A percentile compares a stretch with the other conserved stretches of the same genome.
Evolutionary conservation across 495 filamentous ascomycete species (phyloP).

Genomic region (Tuber umbilicatum): DNA sequence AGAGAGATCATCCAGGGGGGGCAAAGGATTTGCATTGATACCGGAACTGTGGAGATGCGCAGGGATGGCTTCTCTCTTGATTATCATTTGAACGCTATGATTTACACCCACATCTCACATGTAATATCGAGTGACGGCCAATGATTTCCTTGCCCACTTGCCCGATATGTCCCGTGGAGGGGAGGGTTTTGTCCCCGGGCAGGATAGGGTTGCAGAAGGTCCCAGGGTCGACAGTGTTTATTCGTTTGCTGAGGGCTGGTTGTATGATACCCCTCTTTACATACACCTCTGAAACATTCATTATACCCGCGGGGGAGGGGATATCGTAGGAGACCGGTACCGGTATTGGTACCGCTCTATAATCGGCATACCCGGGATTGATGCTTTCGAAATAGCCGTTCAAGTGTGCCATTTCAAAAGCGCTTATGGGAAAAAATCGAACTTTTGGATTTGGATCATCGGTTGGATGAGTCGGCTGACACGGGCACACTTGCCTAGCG

Average conservation of each 20-base stretch:
- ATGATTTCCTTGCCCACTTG: neutral
- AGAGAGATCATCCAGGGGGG: neutral
- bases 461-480: neutral
- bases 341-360: neutral
- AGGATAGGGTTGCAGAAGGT: neutral
- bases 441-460: neutral
- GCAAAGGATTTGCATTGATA: neutral
- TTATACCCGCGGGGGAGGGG: neutral
- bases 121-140: neutral
- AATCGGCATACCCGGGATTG: neutral
- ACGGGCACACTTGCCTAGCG: neutral
- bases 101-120: neutral
- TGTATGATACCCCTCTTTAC: neutral
- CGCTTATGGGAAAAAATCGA: neutral
- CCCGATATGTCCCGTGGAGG: neutral
- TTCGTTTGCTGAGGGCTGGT: neutral
- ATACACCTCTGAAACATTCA: neutral
- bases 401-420: neutral
- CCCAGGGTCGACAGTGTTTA: neutral
- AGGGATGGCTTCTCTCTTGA: neutral
- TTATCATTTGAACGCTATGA: neutral
- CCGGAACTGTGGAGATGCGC: neutral
- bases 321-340: neutral
- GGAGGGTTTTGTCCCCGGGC: neutral
- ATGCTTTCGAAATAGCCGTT: neutral